phyloP scores from a whole-genome alignment of 176 grass and related monocot genomes.

The Rhynchospora tenuis region DNA sequence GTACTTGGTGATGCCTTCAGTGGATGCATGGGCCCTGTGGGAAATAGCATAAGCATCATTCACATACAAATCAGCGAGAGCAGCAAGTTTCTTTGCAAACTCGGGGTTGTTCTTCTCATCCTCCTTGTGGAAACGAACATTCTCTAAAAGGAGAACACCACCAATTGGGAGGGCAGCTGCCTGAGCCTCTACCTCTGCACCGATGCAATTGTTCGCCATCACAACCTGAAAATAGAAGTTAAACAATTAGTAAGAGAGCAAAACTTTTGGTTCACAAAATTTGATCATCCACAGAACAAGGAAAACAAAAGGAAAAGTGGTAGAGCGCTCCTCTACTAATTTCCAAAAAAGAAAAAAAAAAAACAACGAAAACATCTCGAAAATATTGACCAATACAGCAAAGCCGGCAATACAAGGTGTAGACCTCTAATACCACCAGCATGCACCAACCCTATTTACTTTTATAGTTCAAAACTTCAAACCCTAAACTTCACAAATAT shows the following conservation, averaged over 20 bases:
- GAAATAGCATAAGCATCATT: constrained; percentile 87
- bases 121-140: constrained; percentile 95
- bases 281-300: neutral
- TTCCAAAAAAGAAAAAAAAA: too few species aligned
- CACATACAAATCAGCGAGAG: constrained; percentile 89
- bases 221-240: constrained; percentile 44
- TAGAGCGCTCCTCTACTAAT: too few species aligned
- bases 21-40: constrained; percentile 90
- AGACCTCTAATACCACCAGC: too few species aligned
- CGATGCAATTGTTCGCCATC: constrained; percentile 81
- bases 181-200: constrained; percentile 75
- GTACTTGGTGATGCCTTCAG: constrained; percentile 85
- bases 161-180: constrained; percentile 67
- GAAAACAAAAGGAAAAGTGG: too few species aligned
- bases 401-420: neutral
- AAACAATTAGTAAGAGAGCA: neutral
- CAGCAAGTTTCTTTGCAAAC: constrained; percentile 89
- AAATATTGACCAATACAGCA: neutral
- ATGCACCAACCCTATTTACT: too few species aligned
- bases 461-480: too few species aligned
- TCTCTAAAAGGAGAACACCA: constrained; percentile 89
- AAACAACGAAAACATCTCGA: too few species aligned
- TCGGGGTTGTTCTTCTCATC: constrained; percentile 96
- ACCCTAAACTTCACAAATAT: too few species aligned
- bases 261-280: neutral